Percentiles rank a stretch among this genome's conserved stretches.
Evolutionary conservation across 257 asterid species (phyloP).

Genomic region (Solanum chmielewskii): DNA sequence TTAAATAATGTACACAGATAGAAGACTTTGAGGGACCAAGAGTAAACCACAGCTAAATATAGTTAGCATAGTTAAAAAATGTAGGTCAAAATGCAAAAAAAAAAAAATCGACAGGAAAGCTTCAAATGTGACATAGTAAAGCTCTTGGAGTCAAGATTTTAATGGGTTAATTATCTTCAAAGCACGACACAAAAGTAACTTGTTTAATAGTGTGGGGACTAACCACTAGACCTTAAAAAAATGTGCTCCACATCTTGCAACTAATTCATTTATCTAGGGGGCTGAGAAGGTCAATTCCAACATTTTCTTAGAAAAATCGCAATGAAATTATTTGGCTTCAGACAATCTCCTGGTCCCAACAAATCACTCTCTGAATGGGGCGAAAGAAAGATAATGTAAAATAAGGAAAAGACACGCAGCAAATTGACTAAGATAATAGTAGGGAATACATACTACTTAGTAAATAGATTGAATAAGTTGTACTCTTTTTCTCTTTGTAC

Average conservation of each 20-base stretch:
- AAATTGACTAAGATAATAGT: not conserved
- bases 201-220: conserved; percentile 26
- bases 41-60: not conserved
- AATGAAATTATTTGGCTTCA: conserved; percentile 10
- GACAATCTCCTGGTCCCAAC: conserved; percentile 17
- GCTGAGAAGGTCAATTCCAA: conserved; percentile 15
- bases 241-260: conserved; percentile 25
- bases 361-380: not conserved
- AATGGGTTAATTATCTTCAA: not conserved
- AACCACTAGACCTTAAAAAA: conserved; percentile 9
- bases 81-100: not conserved
- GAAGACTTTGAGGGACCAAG: not conserved
- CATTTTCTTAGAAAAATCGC: conserved; percentile 8
- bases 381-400: not conserved
- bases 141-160: not conserved
- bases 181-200: conserved; percentile 2
- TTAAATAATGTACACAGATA: not conserved
- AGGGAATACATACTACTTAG: not conserved
- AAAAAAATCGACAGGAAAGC: not conserved
- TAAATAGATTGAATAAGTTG: not conserved
- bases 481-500: not conserved
- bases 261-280: conserved; percentile 12
- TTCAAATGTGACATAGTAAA: conserved; percentile 1
- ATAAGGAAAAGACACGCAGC: not conserved
- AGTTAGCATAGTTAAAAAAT: not conserved